These are phyloP conservation scores for Bryoglossum gracile DNA, from an alignment of 495 filamentous ascomycete species.

Conservation along the genomic window DNA sequence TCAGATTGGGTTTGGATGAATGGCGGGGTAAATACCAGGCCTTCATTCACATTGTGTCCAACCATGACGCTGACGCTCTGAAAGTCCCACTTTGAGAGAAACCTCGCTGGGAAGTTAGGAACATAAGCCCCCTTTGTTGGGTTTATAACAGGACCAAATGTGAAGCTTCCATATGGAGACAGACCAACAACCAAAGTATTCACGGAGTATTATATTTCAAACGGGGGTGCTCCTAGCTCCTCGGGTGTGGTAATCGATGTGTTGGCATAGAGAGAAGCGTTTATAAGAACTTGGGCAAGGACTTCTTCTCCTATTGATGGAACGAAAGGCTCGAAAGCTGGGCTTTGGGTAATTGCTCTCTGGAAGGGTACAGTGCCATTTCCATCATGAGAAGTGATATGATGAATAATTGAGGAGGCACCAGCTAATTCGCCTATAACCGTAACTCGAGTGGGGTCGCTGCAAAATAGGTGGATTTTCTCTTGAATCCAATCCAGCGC, in stretches of 20 bases:
- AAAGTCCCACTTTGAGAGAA: neutral
- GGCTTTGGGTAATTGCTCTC: constrained; percentile 24
- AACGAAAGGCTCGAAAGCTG: constrained; percentile 16
- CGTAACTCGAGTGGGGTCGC: constrained; percentile 58
- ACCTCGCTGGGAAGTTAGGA: neutral
- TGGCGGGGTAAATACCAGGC: neutral
- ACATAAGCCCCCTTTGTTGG: neutral
- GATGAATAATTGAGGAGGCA: constrained; percentile 57
- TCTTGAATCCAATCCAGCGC: constrained; percentile 69
- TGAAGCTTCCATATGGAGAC: neutral
- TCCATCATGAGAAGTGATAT: constrained; percentile 50
- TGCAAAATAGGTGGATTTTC: constrained; percentile 62
- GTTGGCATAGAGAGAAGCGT: neutral
- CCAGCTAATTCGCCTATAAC: constrained; percentile 67
- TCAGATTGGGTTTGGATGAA: neutral
- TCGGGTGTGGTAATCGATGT: neutral
- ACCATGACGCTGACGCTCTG: neutral
- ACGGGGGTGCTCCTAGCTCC: neutral
- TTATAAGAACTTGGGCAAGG: neutral
- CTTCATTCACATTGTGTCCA: neutral
- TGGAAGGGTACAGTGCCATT: constrained; percentile 15
- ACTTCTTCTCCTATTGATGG: neutral
- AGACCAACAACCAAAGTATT: neutral
- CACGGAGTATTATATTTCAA: neutral
- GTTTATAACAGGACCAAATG: neutral